phyloP scores from a whole-genome alignment of 2,329 filamentous ascomycete species.

The Botrytis hyacinthi region DNA sequence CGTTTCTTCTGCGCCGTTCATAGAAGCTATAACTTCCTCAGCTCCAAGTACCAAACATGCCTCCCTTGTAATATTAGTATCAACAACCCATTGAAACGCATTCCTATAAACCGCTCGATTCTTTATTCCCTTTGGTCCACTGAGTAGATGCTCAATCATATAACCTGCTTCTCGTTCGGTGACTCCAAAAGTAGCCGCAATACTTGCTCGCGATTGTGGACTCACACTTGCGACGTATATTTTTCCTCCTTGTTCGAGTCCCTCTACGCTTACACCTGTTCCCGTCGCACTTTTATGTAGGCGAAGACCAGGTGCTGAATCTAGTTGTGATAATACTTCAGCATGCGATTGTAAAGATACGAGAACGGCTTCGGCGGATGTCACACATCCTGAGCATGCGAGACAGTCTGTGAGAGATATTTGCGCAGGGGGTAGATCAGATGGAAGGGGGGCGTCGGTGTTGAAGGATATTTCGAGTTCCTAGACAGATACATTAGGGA shows the following conservation, averaged over 20 bases:
- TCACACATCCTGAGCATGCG: conserved; percentile 96
- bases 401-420: conserved; percentile 97
- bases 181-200: conserved; percentile 79
- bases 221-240: conserved; percentile 93
- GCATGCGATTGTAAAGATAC: conserved; percentile 91
- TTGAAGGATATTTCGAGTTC: conserved; percentile 88
- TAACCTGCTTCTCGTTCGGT: conserved; percentile 71
- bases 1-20: conserved; percentile 30
- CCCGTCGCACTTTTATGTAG: conserved; percentile 30
- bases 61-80: conserved; percentile 82
- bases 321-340: conserved; percentile 82
- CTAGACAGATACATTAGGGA: conserved; percentile 15
- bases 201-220: conserved; percentile 83
- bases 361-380: conserved; percentile 94
- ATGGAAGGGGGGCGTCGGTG: conserved; percentile 62
- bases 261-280: conserved; percentile 46
- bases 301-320: conserved; percentile 55
- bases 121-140: conserved; percentile 66
- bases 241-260: conserved; percentile 57
- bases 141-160: conserved; percentile 80
- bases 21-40: conserved; percentile 60
- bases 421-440: conserved; percentile 69
- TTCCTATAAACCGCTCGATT: conserved; percentile 70
- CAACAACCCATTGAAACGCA: conserved; percentile 83
- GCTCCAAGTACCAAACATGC: conserved; percentile 78